Evolutionary conservation across 2,329 filamentous ascomycete genomes (phyloP).

Genomic region (Hirsutella rhossiliensis): DNA sequence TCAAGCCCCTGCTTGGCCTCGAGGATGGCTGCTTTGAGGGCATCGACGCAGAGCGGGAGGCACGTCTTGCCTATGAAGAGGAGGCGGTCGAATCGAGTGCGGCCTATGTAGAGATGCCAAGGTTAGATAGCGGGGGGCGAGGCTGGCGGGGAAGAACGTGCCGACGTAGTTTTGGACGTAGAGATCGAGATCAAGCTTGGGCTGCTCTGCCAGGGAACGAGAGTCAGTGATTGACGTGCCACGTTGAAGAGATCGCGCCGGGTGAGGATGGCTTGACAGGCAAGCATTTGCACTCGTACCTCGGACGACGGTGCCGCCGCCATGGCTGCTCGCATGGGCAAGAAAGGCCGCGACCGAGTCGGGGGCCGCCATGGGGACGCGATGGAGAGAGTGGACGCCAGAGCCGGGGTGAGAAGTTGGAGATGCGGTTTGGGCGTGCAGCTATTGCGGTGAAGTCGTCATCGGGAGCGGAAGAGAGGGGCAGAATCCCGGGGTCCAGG

Average conservation of each 20-base stretch:
- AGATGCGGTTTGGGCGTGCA: too few relatives aligned
- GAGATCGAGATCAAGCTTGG: conserved; percentile 82
- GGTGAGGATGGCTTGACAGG: not conserved
- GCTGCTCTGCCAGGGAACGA: conserved; percentile 41
- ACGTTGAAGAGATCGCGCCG: not conserved
- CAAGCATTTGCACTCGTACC: too few relatives aligned
- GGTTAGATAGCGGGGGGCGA: not conserved
- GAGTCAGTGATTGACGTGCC: not conserved
- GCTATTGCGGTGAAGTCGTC: too few relatives aligned
- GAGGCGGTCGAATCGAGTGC: conserved; percentile 71
- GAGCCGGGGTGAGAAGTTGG: too few relatives aligned
- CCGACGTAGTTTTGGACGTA: conserved; percentile 86
- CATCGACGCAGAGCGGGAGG: conserved; percentile 63
- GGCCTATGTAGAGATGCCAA: conserved; percentile 37
- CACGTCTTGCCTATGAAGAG: conserved; percentile 71
- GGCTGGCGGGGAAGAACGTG: conserved; percentile 22
- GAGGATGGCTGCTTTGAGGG: conserved; percentile 62
- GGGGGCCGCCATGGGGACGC: conserved; percentile 22
- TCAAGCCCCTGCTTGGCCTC: conserved; percentile 72
- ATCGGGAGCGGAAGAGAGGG: too few relatives aligned
- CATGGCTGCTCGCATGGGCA: conserved; percentile 25
- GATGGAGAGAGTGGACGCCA: not conserved
- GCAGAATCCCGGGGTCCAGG: too few relatives aligned
- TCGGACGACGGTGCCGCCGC: conserved; percentile 32
- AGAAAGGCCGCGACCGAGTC: conserved; percentile 29